Evolutionary conservation across 2,329 filamentous ascomycete genomes (phyloP).

Genomic region (Xylariaceae sp.): DNA sequence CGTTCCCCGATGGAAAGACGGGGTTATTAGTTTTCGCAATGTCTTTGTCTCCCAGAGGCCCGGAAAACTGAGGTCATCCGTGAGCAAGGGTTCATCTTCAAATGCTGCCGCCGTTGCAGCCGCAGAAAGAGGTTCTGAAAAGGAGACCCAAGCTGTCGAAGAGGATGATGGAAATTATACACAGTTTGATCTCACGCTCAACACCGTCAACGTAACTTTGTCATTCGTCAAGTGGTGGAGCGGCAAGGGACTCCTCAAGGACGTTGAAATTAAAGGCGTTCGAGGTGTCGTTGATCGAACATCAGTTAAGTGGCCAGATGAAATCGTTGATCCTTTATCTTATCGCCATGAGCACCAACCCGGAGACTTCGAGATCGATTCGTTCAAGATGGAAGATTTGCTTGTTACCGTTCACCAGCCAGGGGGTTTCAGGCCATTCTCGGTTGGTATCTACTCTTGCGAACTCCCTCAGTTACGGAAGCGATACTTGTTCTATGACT

Average conservation of each 20-base stretch:
- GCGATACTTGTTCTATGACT: slow-evolving; percentile 97
- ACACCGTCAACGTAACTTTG: slow-evolving; percentile 90
- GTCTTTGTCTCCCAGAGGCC: slow-evolving; percentile 92
- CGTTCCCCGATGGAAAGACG: slow-evolving; percentile 90
- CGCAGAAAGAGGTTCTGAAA: slow-evolving; percentile 55
- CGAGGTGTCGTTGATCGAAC: slow-evolving; percentile 89
- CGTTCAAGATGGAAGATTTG: slow-evolving; percentile 92
- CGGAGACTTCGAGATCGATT: slow-evolving; percentile 95
- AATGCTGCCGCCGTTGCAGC: slow-evolving; percentile 82
- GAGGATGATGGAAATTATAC: slow-evolving; percentile 95
- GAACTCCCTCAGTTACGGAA: slow-evolving; percentile 89
- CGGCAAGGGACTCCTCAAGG: slow-evolving; percentile 81
- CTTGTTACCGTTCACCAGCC: slow-evolving; percentile 90
- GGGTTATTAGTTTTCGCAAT: slow-evolving; percentile 93
- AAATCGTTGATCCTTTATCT: slow-evolving; percentile 71
- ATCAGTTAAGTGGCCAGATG: slow-evolving; percentile 65
- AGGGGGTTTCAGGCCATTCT: slow-evolving; percentile 84
- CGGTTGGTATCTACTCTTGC: slow-evolving; percentile 91
- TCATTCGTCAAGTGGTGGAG: slow-evolving; percentile 99
- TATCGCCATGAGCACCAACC: slow-evolving; percentile 84
- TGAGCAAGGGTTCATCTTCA: slow-evolving; percentile 85
- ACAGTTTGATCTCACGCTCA: slow-evolving; percentile 92
- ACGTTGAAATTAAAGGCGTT: slow-evolving; percentile 92
- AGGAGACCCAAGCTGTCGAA: slow-evolving; percentile 41
- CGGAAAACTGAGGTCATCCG: slow-evolving; percentile 72